phyloP scores from a whole-genome alignment of 331 rosid genomes.

The Prunus yedoensis region DNA sequence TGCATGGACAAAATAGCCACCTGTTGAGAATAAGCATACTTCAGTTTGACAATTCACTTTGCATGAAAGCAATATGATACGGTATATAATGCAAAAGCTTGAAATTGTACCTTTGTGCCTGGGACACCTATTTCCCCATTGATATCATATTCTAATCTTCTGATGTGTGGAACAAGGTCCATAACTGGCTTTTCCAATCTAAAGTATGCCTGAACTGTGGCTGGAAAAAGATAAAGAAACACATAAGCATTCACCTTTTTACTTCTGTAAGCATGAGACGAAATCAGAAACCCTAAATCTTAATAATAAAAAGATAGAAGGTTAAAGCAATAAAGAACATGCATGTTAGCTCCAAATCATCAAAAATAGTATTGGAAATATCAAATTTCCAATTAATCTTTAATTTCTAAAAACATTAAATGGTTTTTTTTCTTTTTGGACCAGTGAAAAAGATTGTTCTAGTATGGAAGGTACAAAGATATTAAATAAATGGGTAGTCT shows the following conservation, averaged over 20 bases:
- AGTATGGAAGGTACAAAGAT: not conserved
- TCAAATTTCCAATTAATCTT: not conserved
- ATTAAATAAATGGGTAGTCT: not conserved
- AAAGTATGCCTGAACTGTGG: conserved; percentile 75
- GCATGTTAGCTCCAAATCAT: not conserved
- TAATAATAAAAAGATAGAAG: not conserved
- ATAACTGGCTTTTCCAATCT: conserved; percentile 72
- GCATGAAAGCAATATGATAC: conserved; percentile 3
- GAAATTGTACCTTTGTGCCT: conserved; percentile 56
- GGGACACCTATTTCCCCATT: conserved; percentile 74
- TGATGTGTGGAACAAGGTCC: conserved; percentile 67
- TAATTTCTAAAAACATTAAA: not conserved
- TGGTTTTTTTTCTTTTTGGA: not conserved
- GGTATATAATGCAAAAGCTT: conserved; percentile 19
- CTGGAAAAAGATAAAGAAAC: conserved; percentile 44
- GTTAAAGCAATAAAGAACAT: not conserved
- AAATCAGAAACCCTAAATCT: conserved; percentile 1
- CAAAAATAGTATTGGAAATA: not conserved
- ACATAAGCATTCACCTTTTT: conserved; percentile 4
- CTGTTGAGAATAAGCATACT: conserved; percentile 42
- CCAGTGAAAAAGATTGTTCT: not conserved
- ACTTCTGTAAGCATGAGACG: not conserved
- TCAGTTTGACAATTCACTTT: conserved; percentile 28
- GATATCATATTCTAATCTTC: conserved; percentile 73
- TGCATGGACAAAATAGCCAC: conserved; percentile 80